Conservation (phyloP, 2,329 filamentous ascomycete genomes). For the Pseudocercospora vitis region DNA sequence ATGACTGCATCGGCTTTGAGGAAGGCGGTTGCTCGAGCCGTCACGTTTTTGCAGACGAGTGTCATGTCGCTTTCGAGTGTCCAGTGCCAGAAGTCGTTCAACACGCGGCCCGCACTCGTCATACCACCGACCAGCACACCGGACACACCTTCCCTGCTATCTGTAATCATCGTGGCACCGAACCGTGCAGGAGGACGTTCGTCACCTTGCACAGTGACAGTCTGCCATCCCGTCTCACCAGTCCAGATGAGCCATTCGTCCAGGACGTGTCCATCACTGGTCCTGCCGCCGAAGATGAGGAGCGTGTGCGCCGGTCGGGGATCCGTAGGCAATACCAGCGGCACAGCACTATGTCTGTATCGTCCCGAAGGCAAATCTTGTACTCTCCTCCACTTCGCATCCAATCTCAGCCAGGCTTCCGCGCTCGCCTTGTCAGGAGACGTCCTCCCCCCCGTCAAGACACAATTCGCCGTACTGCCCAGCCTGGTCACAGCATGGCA, state of each 20-base stretch:
- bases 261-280: slow-evolving; percentile 44
- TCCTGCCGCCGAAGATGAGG: slow-evolving; percentile 50
- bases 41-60: slow-evolving; percentile 41
- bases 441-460: slow-evolving; percentile 75
- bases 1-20: slow-evolving; percentile 31
- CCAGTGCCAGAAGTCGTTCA: slow-evolving; percentile 67
- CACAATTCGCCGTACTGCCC: slow-evolving; percentile 51
- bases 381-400: slow-evolving; percentile 62
- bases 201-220: slow-evolving; percentile 36
- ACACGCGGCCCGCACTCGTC: slow-evolving; percentile 60
- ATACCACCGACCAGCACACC: slow-evolving; percentile 76
- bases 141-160: slow-evolving; percentile 34
- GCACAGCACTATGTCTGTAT: slow-evolving; percentile 70
- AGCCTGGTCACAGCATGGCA: slow-evolving; percentile 75
- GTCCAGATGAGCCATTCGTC: slow-evolving; percentile 49
- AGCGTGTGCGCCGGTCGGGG: slow-evolving; percentile 39
- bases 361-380: slow-evolving; percentile 68
- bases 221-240: slow-evolving; percentile 53
- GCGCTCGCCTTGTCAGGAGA: slow-evolving; percentile 68
- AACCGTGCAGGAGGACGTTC: slow-evolving; percentile 54
- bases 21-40: slow-evolving; percentile 28
- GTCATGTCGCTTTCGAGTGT: slow-evolving; percentile 38
- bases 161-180: slow-evolving; percentile 56
- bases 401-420: slow-evolving; percentile 74
- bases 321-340: slow-evolving; percentile 39